Conservation (phyloP, 129 eudicot genomes). For the Helichrysum umbraculigerum region DNA sequence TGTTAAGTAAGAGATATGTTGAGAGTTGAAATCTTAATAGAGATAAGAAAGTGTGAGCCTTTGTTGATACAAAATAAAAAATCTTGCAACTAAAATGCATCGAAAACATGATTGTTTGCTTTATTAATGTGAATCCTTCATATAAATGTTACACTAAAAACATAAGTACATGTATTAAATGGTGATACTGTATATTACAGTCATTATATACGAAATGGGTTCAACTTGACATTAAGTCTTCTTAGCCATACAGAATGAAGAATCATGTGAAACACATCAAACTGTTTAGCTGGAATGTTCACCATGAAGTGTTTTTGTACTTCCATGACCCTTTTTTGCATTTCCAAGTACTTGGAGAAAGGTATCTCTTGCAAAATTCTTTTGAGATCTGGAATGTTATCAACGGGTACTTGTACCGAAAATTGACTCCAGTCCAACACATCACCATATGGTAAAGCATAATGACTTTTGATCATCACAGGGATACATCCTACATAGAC, state of each 20-base stretch:
- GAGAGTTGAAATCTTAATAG: too few species aligned
- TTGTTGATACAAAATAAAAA: too few species aligned
- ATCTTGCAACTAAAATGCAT: too few species aligned
- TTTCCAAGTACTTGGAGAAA: constrained; percentile 40
- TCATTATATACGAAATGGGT: background rate
- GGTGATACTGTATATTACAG: background rate
- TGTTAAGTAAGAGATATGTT: too few species aligned
- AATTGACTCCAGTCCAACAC: constrained; percentile 70
- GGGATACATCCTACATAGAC: constrained; percentile 69
- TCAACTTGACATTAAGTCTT: constrained; percentile 44
- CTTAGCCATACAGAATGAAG: constrained; percentile 86
- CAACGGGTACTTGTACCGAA: constrained; percentile 46
- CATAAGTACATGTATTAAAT: background rate
- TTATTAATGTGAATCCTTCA: too few species aligned
- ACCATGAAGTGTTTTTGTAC: constrained; percentile 62
- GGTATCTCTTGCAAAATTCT: constrained; percentile 46
- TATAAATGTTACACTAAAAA: too few species aligned
- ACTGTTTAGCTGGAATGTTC: constrained; percentile 55
- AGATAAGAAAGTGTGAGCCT: too few species aligned
- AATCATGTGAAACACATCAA: constrained; percentile 75
- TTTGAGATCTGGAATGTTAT: constrained; percentile 60
- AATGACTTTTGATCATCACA: constrained; percentile 49
- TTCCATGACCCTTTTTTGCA: constrained; percentile 46
- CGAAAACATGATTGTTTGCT: too few species aligned
- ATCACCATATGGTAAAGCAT: constrained; percentile 65